Evolutionary conservation across 225 moss, liverwort and hornwort genomes (phyloP).

Genomic region (Physcomitrium patens): DNA sequence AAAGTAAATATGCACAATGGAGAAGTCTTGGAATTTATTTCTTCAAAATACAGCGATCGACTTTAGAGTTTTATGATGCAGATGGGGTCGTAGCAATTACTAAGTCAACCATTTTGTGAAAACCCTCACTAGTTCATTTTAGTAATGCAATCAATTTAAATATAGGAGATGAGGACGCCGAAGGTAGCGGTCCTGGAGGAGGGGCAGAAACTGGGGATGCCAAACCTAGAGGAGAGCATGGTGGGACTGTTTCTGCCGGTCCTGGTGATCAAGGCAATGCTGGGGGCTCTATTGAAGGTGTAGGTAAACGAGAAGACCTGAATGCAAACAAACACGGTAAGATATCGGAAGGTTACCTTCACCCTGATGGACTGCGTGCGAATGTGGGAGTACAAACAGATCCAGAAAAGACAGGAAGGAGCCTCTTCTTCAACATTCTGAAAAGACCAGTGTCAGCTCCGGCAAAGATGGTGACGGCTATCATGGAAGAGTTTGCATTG

Average conservation of each 20-base stretch:
- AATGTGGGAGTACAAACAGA: constrained; percentile 40
- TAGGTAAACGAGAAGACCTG: constrained; percentile 9
- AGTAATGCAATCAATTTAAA: background rate
- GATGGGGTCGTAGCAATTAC: background rate
- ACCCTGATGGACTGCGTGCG: constrained; percentile 33
- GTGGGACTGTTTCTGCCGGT: background rate
- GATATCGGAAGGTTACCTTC: constrained; percentile 39
- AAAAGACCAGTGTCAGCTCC: constrained; percentile 52
- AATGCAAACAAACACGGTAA: constrained; percentile 42
- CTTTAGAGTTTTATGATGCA: background rate
- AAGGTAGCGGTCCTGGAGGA: background rate
- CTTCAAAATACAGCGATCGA: background rate
- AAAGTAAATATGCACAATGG: background rate
- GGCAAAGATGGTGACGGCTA: constrained; percentile 39
- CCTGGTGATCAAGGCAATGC: background rate
- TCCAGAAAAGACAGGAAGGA: constrained; percentile 13
- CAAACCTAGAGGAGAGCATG: constrained; percentile 32
- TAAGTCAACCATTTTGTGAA: background rate
- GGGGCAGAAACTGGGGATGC: constrained; percentile 18
- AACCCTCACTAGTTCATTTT: background rate
- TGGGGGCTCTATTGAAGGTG: background rate
- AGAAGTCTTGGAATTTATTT: background rate
- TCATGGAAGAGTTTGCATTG: constrained; percentile 57
- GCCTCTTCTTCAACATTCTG: constrained; percentile 28
- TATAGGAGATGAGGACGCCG: constrained; percentile 29